These are phyloP conservation scores for Penicillium sp. DNA, from an alignment of 2,329 filamentous ascomycete species.

Conservation along the genomic window DNA sequence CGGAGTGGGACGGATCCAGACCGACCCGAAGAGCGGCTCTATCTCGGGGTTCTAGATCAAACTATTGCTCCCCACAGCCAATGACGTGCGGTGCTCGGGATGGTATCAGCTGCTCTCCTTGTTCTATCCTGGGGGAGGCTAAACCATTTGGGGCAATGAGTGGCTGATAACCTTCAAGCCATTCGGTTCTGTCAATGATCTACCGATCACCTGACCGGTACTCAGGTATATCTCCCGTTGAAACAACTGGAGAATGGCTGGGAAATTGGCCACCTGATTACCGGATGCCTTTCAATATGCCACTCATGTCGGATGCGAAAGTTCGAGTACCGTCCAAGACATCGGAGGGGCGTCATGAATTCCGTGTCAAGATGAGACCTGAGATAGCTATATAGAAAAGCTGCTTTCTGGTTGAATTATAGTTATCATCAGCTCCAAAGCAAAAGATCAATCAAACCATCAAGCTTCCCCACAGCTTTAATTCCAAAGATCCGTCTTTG, in stretches of 20 bases:
- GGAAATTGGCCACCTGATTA: slow-evolving; percentile 21
- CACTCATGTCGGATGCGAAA: slow-evolving; percentile 17
- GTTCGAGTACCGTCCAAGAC: slow-evolving; percentile 9
- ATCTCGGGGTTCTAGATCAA: slow-evolving; percentile 4
- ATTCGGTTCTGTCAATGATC: slow-evolving; percentile 20
- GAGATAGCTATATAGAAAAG: slow-evolving; percentile 27
- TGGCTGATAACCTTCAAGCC: slow-evolving; percentile 21
- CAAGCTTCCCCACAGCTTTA: not conserved
- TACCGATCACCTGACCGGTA: slow-evolving; percentile 30
- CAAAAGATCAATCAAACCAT: slow-evolving; percentile 6
- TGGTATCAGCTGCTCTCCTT: slow-evolving; percentile 3
- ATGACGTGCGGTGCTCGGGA: not conserved
- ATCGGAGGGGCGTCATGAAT: slow-evolving; percentile 14
- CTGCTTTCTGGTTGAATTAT: slow-evolving; percentile 10
- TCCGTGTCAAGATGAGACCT: slow-evolving; percentile 7
- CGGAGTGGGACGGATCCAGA: slow-evolving; percentile 2
- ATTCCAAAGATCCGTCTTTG: slow-evolving; percentile 6
- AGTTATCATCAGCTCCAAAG: slow-evolving; percentile 15
- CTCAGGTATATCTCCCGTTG: slow-evolving; percentile 21
- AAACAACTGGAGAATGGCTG: not conserved
- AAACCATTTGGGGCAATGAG: not conserved
- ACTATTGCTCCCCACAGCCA: not conserved
- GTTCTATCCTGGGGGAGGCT: not conserved
- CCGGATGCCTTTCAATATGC: slow-evolving; percentile 14
- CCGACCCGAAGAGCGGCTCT: slow-evolving; percentile 1